These are phyloP conservation scores for Xanthoparmelia taractica DNA, from an alignment of 495 filamentous ascomycete species.

Conservation along the genomic window DNA sequence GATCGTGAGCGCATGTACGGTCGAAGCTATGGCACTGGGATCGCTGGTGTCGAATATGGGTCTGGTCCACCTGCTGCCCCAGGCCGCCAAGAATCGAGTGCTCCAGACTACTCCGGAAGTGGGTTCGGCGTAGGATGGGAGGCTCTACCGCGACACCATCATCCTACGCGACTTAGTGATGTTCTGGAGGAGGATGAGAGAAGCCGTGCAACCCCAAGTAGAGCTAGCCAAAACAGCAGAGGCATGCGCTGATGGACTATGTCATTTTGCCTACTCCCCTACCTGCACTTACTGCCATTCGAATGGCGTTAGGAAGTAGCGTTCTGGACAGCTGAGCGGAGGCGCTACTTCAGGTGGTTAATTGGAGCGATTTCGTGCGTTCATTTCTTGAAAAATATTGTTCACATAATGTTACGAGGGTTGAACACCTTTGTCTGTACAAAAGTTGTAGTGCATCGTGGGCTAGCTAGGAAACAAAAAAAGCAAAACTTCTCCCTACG, in stretches of 20 bases:
- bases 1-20: slow-evolving; percentile 42
- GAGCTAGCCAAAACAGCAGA: slow-evolving; percentile 41
- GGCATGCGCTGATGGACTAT: slow-evolving; percentile 24
- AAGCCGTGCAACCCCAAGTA: slow-evolving; percentile 51
- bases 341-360: not conserved
- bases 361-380: not conserved
- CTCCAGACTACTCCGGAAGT: slow-evolving; percentile 49
- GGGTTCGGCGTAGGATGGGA: slow-evolving; percentile 73
- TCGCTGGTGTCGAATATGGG: slow-evolving; percentile 25
- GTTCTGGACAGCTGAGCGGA: slow-evolving; percentile 1
- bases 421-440: not conserved
- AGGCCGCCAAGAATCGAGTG: slow-evolving; percentile 12
- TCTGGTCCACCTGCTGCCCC: slow-evolving; percentile 27
- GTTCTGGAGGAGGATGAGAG: slow-evolving; percentile 68
- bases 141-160: slow-evolving; percentile 71
- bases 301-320: not conserved
- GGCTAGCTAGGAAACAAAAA: not conserved
- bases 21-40: slow-evolving; percentile 37
- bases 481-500: not conserved
- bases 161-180: slow-evolving; percentile 89
- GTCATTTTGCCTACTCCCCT: not conserved
- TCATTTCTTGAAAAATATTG: not conserved
- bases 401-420: not conserved
- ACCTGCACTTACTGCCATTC: not conserved
- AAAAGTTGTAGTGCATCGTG: not conserved